phyloP scores from a whole-genome alignment of 768 basidiomycete species.

The Lentinula guzmanii region DNA sequence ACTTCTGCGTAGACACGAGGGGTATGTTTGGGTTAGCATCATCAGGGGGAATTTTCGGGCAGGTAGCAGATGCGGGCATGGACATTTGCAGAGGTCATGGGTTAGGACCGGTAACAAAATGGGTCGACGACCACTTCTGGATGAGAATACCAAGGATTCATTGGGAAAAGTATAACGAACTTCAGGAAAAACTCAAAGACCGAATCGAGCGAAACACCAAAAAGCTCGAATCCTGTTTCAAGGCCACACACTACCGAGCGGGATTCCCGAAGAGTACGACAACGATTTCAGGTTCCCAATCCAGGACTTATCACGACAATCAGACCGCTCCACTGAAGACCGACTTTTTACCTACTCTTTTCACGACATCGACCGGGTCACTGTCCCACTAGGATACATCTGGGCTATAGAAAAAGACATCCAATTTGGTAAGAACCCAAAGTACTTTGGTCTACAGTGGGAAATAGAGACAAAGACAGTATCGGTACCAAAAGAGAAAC shows the following conservation, averaged over 20 bases:
- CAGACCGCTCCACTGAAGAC: too few species aligned
- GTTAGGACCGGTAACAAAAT: constrained; percentile 12
- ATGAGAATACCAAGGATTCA: neutral
- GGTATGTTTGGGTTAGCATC: constrained; percentile 26
- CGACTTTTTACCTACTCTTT: too few species aligned
- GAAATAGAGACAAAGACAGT: constrained; percentile 18
- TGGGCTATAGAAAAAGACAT: constrained; percentile 25
- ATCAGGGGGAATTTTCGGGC: constrained; percentile 27
- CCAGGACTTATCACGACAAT: too few species aligned
- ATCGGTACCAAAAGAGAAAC: constrained; percentile 19
- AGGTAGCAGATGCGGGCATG: constrained; percentile 26
- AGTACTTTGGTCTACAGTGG: constrained; percentile 31
- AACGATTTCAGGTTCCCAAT: too few species aligned
- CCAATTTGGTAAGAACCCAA: constrained; percentile 14
- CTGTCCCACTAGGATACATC: constrained; percentile 17
- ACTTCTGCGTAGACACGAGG: constrained; percentile 21
- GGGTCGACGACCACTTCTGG: constrained; percentile 25
- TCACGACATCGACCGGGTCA: too few species aligned
- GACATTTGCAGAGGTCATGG: neutral
- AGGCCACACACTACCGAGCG: too few species aligned
- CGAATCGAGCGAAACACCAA: too few species aligned
- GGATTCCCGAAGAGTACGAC: too few species aligned
- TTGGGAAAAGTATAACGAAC: too few species aligned
- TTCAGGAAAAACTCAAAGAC: too few species aligned
- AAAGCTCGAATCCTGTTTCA: too few species aligned